Base-by-base conservation (phyloP, 78 protist species). In the Polysphondylium violaceum region DNA sequence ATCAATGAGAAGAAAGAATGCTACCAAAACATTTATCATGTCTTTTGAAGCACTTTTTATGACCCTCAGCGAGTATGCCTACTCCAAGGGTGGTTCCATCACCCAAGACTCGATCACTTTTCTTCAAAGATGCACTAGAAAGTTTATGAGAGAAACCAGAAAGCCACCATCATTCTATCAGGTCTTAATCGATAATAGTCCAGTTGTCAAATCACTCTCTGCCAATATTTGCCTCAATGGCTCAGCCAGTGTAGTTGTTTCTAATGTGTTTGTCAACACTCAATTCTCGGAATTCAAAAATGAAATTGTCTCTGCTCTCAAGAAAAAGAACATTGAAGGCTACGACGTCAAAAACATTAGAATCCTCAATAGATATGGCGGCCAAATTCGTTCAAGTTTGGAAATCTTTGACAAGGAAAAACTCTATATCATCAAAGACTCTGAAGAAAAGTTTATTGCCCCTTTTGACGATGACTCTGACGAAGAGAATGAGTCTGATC, bases 361-460 rank as follows among this genome's bases (percentile, higher is more conserved):
- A 27, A 1, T 76, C 36, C 63, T 47, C 74, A 76, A 35, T 63
- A 17, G 41, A 16, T 58, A 76, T 31, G 74, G 74, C 31, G 65
- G 74, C 19, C 69, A 61, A 61, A 76, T 76, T 76, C 38, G 33
- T 31, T 1, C 21, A 3, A 33, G 74, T 0, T 11, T 35, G 2
- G 87, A 76, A 31, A 63, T 76, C 11, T 11, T 76, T 7, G n/a
- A 61, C 3, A 58, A 40, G 7, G 87, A 76, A 31, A 14, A 38
- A 9, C 19, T 76, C 14, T 76, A 29, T 50, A 25, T 76, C 9
- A 23, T 64, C 2, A 2, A 12, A 8, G 51, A 50, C 21, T 50
- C 23, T 5, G 36, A 59, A 47, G 53, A 76, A 44, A 27, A 5
- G 8, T 76, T 61, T 35, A 2, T 61, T 33, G 74, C 27, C 17